Evolutionary conservation across 306 rosid genomes (phyloP), one percentile per base, ranked within the genome.

Genomic region (Myrica gale): DNA sequence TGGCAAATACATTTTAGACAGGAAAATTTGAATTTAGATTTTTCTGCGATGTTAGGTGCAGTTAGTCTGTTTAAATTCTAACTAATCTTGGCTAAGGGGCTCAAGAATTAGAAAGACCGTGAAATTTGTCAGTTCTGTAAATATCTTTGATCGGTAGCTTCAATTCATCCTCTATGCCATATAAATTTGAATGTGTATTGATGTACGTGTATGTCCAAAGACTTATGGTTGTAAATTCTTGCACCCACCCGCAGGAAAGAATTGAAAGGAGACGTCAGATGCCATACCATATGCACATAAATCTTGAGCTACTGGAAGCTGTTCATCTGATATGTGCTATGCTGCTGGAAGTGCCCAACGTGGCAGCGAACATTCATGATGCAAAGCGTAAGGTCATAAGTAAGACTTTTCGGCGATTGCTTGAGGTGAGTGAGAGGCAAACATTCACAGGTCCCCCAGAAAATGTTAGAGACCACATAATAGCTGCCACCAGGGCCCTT

Each of bases 261-360:
- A 77, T 90, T 85, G 99, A 96, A 89, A 85, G 99, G 81, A 90
- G 98, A 74, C 88, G 99, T 4, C 98, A 92, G 83, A 96, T 96
- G 99, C 99, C 99, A 44, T 96, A 92, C 79, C 99, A 96, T 70
- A 96, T 96, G 99, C 99, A 96, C 84, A 96, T 96, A 61, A 96
- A 92, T 85, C 98, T 91, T 37, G 99, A 96, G 89, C 98, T 92
- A 66, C 63, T 92, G 80, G 99, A 96, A 81, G 78, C 96, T 0
- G 97, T 96, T 51, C 99, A 96, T 87, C 88, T 96, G 78, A 90
- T 84, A 80, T 85, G 97, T 80, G 97, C 98, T 50, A 96, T 96
- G 99, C 88, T 96, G 79, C 90, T 96, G 56, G 99, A 96, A 86
- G 98, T 96, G 67, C 99, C 99, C 41, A 92, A 92, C 78, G 84